A percentile compares a stretch with the other conserved stretches of the same genome.
Evolutionary conservation across 208 protist species (phyloP).

Genomic region (Crithidia thermophila): DNA sequence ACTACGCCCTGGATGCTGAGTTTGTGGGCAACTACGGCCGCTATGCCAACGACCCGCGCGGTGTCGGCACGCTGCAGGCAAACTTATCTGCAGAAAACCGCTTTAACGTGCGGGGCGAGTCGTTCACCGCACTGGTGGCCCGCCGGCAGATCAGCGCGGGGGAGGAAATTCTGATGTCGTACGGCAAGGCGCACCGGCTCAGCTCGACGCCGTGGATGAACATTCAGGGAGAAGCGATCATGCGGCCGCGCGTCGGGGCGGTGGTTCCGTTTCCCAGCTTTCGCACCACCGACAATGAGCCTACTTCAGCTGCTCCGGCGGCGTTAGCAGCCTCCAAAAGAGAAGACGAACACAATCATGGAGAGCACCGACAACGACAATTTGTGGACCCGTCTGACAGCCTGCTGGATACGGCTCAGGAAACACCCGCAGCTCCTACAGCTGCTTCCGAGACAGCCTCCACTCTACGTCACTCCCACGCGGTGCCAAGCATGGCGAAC

Average conservation of each 20-base stretch:
- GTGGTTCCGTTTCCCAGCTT: conserved; percentile 72
- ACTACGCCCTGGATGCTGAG: conserved; percentile 89
- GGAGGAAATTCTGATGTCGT: conserved; percentile 92
- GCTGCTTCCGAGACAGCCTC: too few species aligned
- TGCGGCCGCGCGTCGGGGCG: conserved; percentile 54
- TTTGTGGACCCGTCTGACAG: too few species aligned
- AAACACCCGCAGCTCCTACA: too few species aligned
- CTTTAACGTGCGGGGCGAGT: conserved; percentile 79
- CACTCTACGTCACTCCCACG: too few species aligned
- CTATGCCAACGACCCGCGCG: conserved; percentile 90
- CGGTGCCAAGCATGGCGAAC: conserved; percentile 20
- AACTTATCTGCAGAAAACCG: conserved; percentile 85
- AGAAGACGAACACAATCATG: too few species aligned
- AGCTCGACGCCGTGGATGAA: conserved; percentile 69
- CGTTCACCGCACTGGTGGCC: conserved; percentile 84
- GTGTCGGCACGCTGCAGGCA: conserved; percentile 58
- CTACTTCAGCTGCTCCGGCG: neutral
- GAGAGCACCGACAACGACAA: too few species aligned
- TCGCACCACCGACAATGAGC: neutral
- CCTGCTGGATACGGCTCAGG: too few species aligned
- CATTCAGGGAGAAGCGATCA: conserved; percentile 59
- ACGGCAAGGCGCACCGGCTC: conserved; percentile 85
- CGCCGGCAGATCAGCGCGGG: conserved; percentile 70
- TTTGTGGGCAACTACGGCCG: conserved; percentile 89
- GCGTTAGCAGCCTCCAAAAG: too few species aligned